A percentile compares a stretch with the other conserved stretches of the same genome.
Evolutionary conservation across 805 yeast genomes (phyloP).

Genomic region (Dipodascus albidus): DNA sequence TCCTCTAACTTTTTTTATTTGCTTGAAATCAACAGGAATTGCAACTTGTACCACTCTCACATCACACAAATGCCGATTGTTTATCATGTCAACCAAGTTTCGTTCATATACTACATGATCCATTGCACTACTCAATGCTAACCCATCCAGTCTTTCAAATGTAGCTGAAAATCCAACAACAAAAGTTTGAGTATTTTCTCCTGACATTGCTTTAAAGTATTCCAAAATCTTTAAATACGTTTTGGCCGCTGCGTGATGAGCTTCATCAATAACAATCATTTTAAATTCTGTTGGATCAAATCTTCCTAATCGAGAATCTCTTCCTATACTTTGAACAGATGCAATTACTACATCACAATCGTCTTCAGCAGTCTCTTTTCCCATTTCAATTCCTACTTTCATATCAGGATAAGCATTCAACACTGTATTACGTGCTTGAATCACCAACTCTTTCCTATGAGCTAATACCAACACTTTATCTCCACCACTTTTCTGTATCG

Average conservation of each 20-base stretch:
- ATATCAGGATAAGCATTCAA: conserved; percentile 36
- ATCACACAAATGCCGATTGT: conserved; percentile 57
- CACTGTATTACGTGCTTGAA: conserved; percentile 52
- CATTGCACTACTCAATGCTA: conserved; percentile 44
- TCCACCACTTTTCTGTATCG: conserved; percentile 34
- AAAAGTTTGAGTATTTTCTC: conserved; percentile 33
- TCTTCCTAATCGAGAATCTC: conserved; percentile 36
- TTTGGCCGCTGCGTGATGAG: conserved; percentile 78
- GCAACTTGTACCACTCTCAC: conserved; percentile 51
- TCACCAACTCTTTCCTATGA: conserved; percentile 68
- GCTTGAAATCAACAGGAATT: conserved; percentile 33
- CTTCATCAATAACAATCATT: conserved; percentile 76
- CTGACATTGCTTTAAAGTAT: conserved; percentile 40
- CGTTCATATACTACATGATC: conserved; percentile 68
- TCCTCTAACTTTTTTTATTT: conserved; percentile 26
- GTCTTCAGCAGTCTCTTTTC: conserved; percentile 31
- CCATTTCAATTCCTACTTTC: conserved; percentile 62
- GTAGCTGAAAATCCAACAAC: conserved; percentile 88
- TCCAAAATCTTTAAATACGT: conserved; percentile 49
- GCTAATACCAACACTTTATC: conserved; percentile 49
- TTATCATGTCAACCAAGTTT: conserved; percentile 52
- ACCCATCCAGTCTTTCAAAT: conserved; percentile 61
- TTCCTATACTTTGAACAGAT: conserved; percentile 55
- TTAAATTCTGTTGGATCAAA: conserved; percentile 54
- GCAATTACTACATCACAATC: conserved; percentile 61